These are phyloP conservation scores for Solanum hybrid DNA, from an alignment of 305 asterid genomes.

Conservation along the genomic window DNA sequence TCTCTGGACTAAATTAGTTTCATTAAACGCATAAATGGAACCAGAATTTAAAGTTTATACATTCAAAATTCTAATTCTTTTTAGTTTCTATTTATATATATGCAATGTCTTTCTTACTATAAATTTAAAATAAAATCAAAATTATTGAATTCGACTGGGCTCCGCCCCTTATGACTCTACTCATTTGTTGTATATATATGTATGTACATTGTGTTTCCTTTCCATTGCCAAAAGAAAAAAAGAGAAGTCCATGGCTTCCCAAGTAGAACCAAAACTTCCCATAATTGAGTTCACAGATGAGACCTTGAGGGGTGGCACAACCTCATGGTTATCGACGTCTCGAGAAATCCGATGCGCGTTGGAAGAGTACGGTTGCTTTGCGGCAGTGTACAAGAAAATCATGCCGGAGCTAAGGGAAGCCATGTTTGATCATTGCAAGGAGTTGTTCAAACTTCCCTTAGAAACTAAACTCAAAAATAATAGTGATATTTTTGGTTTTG, in stretches of 20 bases:
- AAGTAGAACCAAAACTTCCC: constrained; percentile 20
- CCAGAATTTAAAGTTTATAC: too few species aligned
- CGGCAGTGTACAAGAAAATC: constrained; percentile 10
- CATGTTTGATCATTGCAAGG: constrained; percentile 9
- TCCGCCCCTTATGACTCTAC: too few species aligned
- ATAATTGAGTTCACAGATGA: constrained; percentile 21
- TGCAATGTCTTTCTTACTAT: too few species aligned
- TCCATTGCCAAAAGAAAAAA: background rate
- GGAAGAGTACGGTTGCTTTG: constrained; percentile 34
- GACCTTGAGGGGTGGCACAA: constrained; percentile 12
- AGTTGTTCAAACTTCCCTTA: constrained; percentile 24
- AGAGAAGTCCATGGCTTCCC: background rate
- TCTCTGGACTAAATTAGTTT: background rate
- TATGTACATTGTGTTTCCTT: background rate
- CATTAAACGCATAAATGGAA: too few species aligned
- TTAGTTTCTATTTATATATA: too few species aligned
- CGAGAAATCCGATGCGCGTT: constrained; percentile 29
- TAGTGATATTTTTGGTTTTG: constrained; percentile 17
- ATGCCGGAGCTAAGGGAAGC: constrained; percentile 12
- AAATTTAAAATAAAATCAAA: too few species aligned
- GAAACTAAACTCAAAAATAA: constrained; percentile 24
- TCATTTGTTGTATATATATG: too few species aligned
- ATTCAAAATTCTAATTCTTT: too few species aligned
- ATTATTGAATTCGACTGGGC: too few species aligned
- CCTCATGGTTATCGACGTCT: constrained; percentile 23